Evolutionary conservation across 371 early-diverging fungal genomes (phyloP), one percentile per base, ranked within the genome.

Genomic region (Sanchytrium tribonematis): DNA sequence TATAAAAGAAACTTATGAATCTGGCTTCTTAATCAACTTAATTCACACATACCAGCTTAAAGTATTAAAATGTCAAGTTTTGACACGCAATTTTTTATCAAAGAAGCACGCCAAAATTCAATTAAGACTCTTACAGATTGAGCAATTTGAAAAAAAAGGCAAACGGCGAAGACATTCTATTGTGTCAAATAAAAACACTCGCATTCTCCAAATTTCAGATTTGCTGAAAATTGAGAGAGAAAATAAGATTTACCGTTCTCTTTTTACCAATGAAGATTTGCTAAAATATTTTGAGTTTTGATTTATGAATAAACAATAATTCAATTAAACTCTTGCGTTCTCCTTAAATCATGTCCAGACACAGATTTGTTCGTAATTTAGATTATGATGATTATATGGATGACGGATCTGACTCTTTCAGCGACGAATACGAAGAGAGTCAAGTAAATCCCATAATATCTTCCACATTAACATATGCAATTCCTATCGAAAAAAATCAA

Each of bases 381-480:
- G 30, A 68, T 29, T 16, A 68, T 1, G 68, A 68, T n/a, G 12
- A 68, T 68, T 68, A 68, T 68, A 12, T n/a, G 12, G 68, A 68
- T 29, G 68, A 68, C 28, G 29, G 30, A 12, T 12, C 12, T 30
- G 30, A 30, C 17, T 1, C 1, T 16, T 29, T 29, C 17, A 68
- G 31, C 16, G 31, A 31, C 30, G 29, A 68, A 29, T 1, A 68
- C 1, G 68, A 68, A 68, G 17, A 68, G 28, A n/a, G 27, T 68
- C 28, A 16, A 1, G 12, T 1, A 29, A 30, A 30, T 68, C n/a
- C n/a, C n/a, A n/a, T n/a, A n/a, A n/a, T n/a, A n/a, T n/a, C n/a
- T n/a, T n/a, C n/a, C n/a, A n/a, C n/a, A n/a, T n/a, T n/a, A n/a
- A 17, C 12, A 1, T 68, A 17, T 68, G 68, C 12, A 16, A 17